Base-by-base conservation (phyloP, 495 filamentous ascomycete genomes). In the Tuber magnatum region DNA sequence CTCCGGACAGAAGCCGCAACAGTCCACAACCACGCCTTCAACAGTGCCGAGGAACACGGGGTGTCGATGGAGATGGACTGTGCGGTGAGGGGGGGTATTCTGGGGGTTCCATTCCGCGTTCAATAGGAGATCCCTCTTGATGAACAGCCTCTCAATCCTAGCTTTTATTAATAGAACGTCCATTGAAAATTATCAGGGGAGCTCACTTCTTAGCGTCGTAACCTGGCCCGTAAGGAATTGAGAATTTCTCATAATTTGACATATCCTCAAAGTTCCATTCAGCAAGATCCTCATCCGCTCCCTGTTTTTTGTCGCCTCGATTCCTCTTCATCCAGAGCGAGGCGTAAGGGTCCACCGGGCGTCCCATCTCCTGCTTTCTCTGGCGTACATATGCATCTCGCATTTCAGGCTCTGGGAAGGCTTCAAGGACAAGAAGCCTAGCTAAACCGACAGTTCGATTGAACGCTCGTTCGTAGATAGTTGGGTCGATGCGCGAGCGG, bases 391-490 rank as follows among this genome's bases (percentile, higher is more conserved):
- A 94, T 0, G 82, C 71, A 7, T 94, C 92, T 61, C 92, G 86
- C 32, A 92, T 89, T 18, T 80, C 81, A 1, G 87, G 82, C 4
- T 87, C 90, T 0, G 92, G 92, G 1, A 96, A 86, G 41, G 90
- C 88, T 80, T 96, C 92, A 0, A 94, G 83, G n/a, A 96, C 90
- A 24, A 96, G 85, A 2, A 96, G 86, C 56, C 92, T 85, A 5
- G 92, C 92, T n/a, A 96, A 87, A 1, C 92, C 92, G 68, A 91
- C 86, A 0, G 90, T 92, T 14, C 78, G 84, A 38, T 86, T 85
- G 74, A 94, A 94, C 71, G 89, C 92, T 70, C 92, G 84, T 81
- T 96, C 92, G 74, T 91, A 96, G 73, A 96, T 93, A 4, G 92
- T 93, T 14, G 92, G 92, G 79, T 96, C 92, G 70, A 96, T 86